These are phyloP conservation scores for Xylariaceae sp. DNA, from an alignment of 2,329 filamentous ascomycete genomes.

Conservation along the genomic window DNA sequence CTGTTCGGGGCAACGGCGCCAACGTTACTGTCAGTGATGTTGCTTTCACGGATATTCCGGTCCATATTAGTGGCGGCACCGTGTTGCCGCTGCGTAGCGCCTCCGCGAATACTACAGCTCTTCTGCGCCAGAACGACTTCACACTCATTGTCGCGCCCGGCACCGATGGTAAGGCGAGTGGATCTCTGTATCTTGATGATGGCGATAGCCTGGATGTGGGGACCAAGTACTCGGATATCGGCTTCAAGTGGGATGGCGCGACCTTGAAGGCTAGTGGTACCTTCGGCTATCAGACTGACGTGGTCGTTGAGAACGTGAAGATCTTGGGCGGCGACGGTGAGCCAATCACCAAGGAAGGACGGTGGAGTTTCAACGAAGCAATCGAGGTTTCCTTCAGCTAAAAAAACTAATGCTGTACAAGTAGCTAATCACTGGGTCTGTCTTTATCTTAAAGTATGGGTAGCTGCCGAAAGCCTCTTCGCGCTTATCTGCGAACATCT, in stretches of 20 bases:
- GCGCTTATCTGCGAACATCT: no score
- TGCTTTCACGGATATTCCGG: slow-evolving; percentile 55
- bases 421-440: no score
- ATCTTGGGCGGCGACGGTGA: slow-evolving; percentile 27
- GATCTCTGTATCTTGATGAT: slow-evolving; percentile 60
- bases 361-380: slow-evolving; percentile 28
- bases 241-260: slow-evolving; percentile 33
- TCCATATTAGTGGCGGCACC: slow-evolving; percentile 67
- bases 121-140: slow-evolving; percentile 56
- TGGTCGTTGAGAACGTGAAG: slow-evolving; percentile 30
- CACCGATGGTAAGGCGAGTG: slow-evolving; percentile 53
- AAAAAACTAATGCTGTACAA: no score
- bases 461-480: no score
- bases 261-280: slow-evolving; percentile 28
- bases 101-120: slow-evolving; percentile 58
- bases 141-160: slow-evolving; percentile 56
- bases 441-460: no score
- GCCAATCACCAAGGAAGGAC: slow-evolving; percentile 24
- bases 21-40: slow-evolving; percentile 34
- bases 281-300: slow-evolving; percentile 33
- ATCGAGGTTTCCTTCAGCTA: slow-evolving; percentile 27
- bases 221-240: slow-evolving; percentile 29
- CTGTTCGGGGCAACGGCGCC: slow-evolving; percentile 32
- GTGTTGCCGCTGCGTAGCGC: slow-evolving; percentile 63
- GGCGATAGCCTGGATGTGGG: slow-evolving; percentile 40